Base-by-base conservation (phyloP, 306 rosid species). In the Lathyrus oleraceus region DNA sequence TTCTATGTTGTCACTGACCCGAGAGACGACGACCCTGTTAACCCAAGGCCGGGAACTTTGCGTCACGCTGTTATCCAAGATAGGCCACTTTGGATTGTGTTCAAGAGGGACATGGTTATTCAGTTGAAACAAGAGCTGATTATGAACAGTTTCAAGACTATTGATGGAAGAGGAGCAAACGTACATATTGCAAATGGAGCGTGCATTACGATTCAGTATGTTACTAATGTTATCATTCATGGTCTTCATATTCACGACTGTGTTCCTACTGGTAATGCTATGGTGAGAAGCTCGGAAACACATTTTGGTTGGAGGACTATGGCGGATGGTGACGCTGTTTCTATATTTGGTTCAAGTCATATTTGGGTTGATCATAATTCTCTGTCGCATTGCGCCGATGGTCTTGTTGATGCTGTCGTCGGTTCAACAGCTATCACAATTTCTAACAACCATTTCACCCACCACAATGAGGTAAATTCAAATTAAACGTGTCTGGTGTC, bases 291-390 rank as follows among this genome's bases (percentile, higher is more conserved):
- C 85, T 87, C 98, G 6, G 92, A 91, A 2, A 60, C 87, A 25
- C 98, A 94, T 76, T 85, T 78, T 47, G 98, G 98, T 15, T 94
- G 98, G 98, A 83, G 98, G 79, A 94, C 98, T 6, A 94, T 94
- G 81, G 96, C 98, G 54, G 98, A 94, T 78, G 98, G 98, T 8
- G 98, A 94, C 56, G 98, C 80, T 6, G 5, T 94, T 76, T 94
- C 98, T 75, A 94, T 94, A 21, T 94, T 94, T 32, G 96, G 98
- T 2, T 84, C 98, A 13, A 93, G 98, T 81, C 97, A 93, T 76
- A 75, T 93, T 10, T 93, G 98, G 98, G 89, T 94, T 30, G 98
- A 94, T 47, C 98, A 94, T 71, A 94, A 94, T 47, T 94, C 98
- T 9, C 78, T 94, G 72, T 94, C 98, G 10, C 88, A 88, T 47